phyloP scores from a whole-genome alignment of 345 rosid genomes.

The Turnera subulata region DNA sequence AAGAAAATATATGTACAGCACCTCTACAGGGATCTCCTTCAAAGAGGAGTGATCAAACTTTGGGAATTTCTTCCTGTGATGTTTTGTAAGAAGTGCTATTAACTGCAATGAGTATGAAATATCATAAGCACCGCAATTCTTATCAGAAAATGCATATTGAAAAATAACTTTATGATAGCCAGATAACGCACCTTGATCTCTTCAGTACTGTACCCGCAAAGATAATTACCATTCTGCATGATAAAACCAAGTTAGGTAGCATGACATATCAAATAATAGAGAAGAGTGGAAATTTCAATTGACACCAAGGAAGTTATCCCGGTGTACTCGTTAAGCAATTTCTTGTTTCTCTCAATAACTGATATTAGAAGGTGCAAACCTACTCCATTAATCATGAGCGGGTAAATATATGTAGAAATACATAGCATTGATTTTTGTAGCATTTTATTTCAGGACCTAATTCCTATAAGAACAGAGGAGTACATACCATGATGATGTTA shows the following conservation, averaged over 20 bases:
- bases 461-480: background rate
- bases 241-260: slow-evolving; percentile 16
- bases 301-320: too few relatives aligned
- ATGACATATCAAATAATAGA: too few relatives aligned
- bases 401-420: too few relatives aligned
- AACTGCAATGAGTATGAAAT: slow-evolving; percentile 31
- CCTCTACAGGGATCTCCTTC: slow-evolving; percentile 40
- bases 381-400: too few relatives aligned
- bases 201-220: slow-evolving; percentile 46
- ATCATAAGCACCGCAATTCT: slow-evolving; percentile 14
- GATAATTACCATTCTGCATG: slow-evolving; percentile 53
- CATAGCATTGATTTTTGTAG: too few relatives aligned
- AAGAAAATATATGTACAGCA: slow-evolving; percentile 15
- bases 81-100: slow-evolving; percentile 56
- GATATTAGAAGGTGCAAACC: too few relatives aligned
- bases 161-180: background rate
- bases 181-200: slow-evolving; percentile 57
- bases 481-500: slow-evolving; percentile 50
- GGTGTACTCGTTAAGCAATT: too few relatives aligned
- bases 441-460: background rate
- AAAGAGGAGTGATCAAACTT: slow-evolving; percentile 34
- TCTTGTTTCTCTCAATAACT: too few relatives aligned
- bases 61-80: slow-evolving; percentile 69
- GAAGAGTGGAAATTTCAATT: too few relatives aligned
- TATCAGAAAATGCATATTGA: background rate